These are phyloP conservation scores for Cephalotrichum gorgonifer DNA, from an alignment of 2,329 filamentous ascomycete genomes.

Conservation along the genomic window DNA sequence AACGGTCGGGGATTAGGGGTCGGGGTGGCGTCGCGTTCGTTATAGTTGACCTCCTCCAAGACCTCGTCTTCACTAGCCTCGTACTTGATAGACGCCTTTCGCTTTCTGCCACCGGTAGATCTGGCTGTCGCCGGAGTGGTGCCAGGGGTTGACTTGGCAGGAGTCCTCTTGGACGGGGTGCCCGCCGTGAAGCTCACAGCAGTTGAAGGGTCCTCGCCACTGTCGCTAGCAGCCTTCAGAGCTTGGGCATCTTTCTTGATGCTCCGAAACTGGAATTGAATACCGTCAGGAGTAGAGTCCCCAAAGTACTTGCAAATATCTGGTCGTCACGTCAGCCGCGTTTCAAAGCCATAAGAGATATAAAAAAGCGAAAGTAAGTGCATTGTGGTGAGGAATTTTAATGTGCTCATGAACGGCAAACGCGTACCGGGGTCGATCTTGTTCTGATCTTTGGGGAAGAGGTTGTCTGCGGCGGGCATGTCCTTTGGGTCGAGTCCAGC, in stretches of 20 bases:
- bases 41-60: constrained; percentile 13
- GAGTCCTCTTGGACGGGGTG: constrained; percentile 1
- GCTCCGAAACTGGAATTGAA: constrained; percentile 49
- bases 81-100: constrained; percentile 14
- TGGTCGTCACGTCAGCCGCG: constrained; percentile 15
- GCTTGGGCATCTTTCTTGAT: constrained; percentile 43
- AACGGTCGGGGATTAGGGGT: background rate
- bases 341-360: too few relatives aligned
- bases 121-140: constrained; percentile 7
- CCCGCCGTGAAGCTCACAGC: constrained; percentile 17
- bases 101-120: constrained; percentile 10
- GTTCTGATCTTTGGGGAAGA: constrained; percentile 26
- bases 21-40: constrained; percentile 3
- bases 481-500: constrained; percentile 30
- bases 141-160: constrained; percentile 9
- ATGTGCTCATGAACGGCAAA: background rate
- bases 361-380: background rate
- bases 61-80: constrained; percentile 13
- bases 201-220: constrained; percentile 33
- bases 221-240: constrained; percentile 31
- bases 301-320: constrained; percentile 51
- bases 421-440: constrained; percentile 17
- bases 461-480: constrained; percentile 22
- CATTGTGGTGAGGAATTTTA: too few relatives aligned
- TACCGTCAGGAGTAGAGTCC: constrained; percentile 44